A percentile compares a stretch with the other conserved stretches of the same genome.
phyloP scores from a whole-genome alignment of 1,284 basidiomycete species.

The Cystobasidium pallidum region DNA sequence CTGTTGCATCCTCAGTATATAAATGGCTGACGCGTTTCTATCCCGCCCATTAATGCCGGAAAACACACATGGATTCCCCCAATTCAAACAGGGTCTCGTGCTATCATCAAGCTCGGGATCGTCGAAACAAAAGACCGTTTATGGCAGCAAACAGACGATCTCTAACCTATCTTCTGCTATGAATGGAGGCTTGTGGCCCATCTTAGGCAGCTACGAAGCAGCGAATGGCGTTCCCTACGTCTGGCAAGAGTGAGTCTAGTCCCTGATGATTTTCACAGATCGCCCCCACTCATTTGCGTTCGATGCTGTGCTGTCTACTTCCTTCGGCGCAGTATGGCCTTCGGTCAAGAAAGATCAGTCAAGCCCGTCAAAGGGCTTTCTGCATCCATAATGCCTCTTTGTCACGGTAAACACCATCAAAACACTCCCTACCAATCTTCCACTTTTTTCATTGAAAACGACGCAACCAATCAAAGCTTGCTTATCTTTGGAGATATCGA shows the following conservation, averaged over 20 bases:
- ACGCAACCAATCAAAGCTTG: conserved; percentile 65
- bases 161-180: conserved; percentile 51
- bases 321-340: neutral
- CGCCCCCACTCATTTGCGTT: too few relatives aligned
- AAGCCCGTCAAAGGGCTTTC: conserved; percentile 59
- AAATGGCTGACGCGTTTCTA: neutral
- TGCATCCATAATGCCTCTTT: conserved; percentile 68
- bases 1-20: too few relatives aligned
- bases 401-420: conserved; percentile 66
- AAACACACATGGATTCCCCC: neutral
- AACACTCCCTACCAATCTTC: conserved; percentile 64
- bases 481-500: conserved; percentile 79
- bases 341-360: conserved; percentile 8
- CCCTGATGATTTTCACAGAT: neutral
- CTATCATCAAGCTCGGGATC: conserved; percentile 30
- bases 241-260: conserved; percentile 47
- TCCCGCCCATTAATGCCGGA: neutral
- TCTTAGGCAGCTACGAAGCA: conserved; percentile 47
- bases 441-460: conserved; percentile 74
- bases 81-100: conserved; percentile 12
- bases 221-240: conserved; percentile 47
- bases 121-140: conserved; percentile 46
- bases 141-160: conserved; percentile 49
- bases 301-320: neutral
- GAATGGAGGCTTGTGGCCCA: conserved; percentile 53